Percentiles rank a stretch among this genome's conserved stretches.
Conservation (phyloP, 345 rosid genomes). For the Citrus sinensis region DNA sequence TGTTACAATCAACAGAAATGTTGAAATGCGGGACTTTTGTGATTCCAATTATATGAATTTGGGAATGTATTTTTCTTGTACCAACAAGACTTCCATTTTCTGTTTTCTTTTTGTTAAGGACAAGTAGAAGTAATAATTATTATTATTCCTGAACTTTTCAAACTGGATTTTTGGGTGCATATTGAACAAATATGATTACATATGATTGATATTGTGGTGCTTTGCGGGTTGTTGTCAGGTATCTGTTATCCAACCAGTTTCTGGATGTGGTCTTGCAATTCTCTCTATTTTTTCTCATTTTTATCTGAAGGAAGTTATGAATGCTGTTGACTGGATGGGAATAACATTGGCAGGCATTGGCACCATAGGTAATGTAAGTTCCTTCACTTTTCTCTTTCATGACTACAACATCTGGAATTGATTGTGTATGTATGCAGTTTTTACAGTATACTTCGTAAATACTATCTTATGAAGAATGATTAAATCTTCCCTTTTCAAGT, state of each 20-base stretch:
- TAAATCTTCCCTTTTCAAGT: background rate
- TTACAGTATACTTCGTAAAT: background rate
- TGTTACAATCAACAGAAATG: background rate
- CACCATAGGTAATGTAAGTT: conserved; percentile 71
- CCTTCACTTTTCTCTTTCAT: conserved; percentile 12
- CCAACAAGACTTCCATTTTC: background rate
- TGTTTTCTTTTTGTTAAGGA: background rate
- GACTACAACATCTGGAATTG: background rate
- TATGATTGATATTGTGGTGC: conserved; percentile 4
- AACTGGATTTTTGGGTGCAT: background rate
- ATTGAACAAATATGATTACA: background rate
- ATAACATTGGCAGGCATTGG: conserved; percentile 93
- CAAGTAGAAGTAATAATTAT: background rate
- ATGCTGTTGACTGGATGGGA: conserved; percentile 91
- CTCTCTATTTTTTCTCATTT: conserved; percentile 92
- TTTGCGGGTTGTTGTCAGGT: conserved; percentile 45
- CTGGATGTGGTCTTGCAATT: conserved; percentile 95
- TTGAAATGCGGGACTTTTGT: background rate
- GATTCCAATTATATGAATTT: background rate
- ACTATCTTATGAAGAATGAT: background rate
- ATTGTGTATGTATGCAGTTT: conserved; percentile 1
- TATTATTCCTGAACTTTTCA: background rate
- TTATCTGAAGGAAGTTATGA: conserved; percentile 92
- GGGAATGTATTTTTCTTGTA: background rate
- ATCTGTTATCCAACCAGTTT: conserved; percentile 95